phyloP scores from a whole-genome alignment of 345 rosid genomes.

The Eutrema yunnanense region DNA sequence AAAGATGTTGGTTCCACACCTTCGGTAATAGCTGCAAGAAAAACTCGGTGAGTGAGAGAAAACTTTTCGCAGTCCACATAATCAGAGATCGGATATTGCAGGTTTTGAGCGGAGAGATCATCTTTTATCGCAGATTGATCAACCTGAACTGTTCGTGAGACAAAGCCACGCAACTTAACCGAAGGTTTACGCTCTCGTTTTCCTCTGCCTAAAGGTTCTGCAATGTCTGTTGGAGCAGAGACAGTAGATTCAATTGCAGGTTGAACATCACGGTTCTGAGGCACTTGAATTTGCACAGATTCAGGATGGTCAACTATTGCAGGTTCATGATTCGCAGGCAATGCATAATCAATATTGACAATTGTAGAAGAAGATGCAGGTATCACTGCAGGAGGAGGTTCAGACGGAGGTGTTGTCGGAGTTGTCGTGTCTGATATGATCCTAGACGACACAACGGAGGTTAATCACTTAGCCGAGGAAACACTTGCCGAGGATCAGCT shows the following conservation, averaged over 20 bases:
- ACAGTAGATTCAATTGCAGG: neutral
- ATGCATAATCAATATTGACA: rapidly evolving
- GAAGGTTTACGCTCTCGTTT: neutral
- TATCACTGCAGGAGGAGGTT: too few relatives aligned
- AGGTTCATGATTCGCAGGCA: too few relatives aligned
- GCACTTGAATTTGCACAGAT: too few relatives aligned
- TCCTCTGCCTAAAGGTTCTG: neutral
- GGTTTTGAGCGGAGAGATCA: too few relatives aligned
- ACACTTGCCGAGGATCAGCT: too few relatives aligned
- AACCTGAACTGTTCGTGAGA: neutral
- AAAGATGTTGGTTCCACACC: neutral
- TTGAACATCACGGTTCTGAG: neutral
- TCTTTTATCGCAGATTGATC: too few relatives aligned
- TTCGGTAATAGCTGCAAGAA: neutral
- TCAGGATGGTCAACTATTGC: too few relatives aligned
- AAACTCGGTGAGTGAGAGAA: neutral
- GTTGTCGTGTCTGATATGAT: too few relatives aligned
- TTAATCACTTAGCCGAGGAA: too few relatives aligned
- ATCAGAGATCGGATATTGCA: neutral
- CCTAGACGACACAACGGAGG: too few relatives aligned
- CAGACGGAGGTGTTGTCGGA: too few relatives aligned
- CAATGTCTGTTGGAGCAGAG: neutral
- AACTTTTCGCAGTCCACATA: neutral
- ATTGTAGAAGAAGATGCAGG: too few relatives aligned
- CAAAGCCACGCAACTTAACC: neutral